A percentile compares a stretch with the other conserved stretches of the same genome.
Evolutionary conservation across 2,329 filamentous ascomycete species (phyloP).

Genomic region (Fusarium keratoplasticum): DNA sequence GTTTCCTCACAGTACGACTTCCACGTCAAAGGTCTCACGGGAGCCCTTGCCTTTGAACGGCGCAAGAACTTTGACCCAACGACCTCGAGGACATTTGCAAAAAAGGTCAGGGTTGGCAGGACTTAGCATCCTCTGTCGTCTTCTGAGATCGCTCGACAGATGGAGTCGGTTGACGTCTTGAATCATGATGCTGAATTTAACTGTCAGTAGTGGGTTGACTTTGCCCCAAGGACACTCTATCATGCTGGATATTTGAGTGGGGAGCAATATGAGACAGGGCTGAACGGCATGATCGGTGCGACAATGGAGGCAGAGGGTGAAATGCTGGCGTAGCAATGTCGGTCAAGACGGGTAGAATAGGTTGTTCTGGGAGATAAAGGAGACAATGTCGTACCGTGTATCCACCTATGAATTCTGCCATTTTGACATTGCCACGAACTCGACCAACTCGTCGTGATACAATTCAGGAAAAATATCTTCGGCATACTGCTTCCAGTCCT

Average conservation of each 20-base stretch:
- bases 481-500: slow-evolving; percentile 33
- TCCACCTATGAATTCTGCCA: slow-evolving; percentile 31
- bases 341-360: not conserved
- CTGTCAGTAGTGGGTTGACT: not conserved
- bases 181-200: not conserved
- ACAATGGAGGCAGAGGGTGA: not conserved
- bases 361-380: not conserved
- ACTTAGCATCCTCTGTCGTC: not conserved
- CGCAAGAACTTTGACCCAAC: not conserved
- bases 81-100: not conserved
- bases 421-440: slow-evolving; percentile 38
- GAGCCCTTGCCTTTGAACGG: not conserved
- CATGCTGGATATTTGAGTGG: not conserved
- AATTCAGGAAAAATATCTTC: slow-evolving; percentile 41
- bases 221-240: not conserved
- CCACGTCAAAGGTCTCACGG: not conserved
- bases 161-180: not conserved
- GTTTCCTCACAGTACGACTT: not conserved
- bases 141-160: not conserved
- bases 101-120: not conserved
- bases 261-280: not conserved
- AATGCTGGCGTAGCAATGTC: not conserved
- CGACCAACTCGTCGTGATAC: slow-evolving; percentile 44
- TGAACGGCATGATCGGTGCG: not conserved
- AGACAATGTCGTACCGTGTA: not conserved